Conservation (phyloP, 202 grass and related monocot species). For the Saccharum hybrid region DNA sequence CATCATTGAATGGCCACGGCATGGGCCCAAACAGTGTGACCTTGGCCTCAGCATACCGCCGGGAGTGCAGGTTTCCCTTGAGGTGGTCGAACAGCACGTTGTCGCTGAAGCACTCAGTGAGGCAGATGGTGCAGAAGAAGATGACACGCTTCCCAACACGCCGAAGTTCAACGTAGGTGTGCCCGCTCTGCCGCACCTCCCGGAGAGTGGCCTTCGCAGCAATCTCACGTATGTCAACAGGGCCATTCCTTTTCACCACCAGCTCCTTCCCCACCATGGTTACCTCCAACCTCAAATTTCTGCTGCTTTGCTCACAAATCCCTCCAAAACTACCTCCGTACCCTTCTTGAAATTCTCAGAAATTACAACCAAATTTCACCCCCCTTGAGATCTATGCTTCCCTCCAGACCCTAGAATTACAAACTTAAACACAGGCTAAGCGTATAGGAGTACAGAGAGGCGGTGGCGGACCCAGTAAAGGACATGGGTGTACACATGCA, state of each 20-base stretch:
- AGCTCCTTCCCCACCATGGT: constrained; percentile 89
- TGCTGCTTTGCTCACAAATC: constrained; percentile 15
- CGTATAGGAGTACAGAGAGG: neutral
- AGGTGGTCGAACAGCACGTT: constrained; percentile 94
- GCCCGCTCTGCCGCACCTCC: constrained; percentile 84
- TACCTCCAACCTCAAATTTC: constrained; percentile 12
- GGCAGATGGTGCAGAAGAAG: constrained; percentile 99
- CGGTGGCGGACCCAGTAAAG: neutral
- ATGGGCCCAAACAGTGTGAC: constrained; percentile 83
- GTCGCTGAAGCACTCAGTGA: constrained; percentile 91
- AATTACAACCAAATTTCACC: neutral
- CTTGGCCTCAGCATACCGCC: constrained; percentile 74
- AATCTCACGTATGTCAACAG: constrained; percentile 79
- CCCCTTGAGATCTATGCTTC: constrained; percentile 17
- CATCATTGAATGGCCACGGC: constrained; percentile 96
- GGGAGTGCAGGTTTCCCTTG: constrained; percentile 76
- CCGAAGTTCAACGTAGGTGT: constrained; percentile 86
- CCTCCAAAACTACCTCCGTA: constrained; percentile 4
- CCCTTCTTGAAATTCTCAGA: neutral
- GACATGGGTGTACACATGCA: neutral
- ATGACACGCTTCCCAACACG: constrained; percentile 74
- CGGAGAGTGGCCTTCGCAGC: constrained; percentile 77
- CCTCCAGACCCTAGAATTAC: constrained; percentile 31
- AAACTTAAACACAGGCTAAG: constrained; percentile 43
- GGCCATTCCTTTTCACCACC: constrained; percentile 55